A percentile compares a stretch with the other conserved stretches of the same genome.
Conservation (phyloP, 495 filamentous ascomycete genomes). For the Xylaria flabelliformis region DNA sequence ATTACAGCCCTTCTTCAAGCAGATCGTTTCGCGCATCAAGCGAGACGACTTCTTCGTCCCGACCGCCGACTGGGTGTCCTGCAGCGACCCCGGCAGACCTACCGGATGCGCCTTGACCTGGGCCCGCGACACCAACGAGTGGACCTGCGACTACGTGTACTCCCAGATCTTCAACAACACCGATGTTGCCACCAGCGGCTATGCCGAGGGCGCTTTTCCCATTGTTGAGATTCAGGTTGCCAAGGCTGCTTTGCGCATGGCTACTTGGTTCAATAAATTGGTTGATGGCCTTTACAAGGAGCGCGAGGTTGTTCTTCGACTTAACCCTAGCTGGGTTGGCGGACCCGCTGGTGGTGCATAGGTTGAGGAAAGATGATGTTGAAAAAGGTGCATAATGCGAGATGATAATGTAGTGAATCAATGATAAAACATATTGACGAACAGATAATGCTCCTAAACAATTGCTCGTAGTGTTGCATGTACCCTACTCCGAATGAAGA, state of each 20-base stretch:
- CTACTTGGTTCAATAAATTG: slow-evolving; percentile 43
- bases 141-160: slow-evolving; percentile 44
- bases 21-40: slow-evolving; percentile 31
- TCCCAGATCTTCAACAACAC: slow-evolving; percentile 34
- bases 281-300: slow-evolving; percentile 28
- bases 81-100: slow-evolving; percentile 37
- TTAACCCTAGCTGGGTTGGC: slow-evolving; percentile 26
- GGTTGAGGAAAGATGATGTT: not conserved
- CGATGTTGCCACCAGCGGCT: slow-evolving; percentile 38
- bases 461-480: not conserved
- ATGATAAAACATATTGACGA: not conserved
- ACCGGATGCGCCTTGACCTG: slow-evolving; percentile 36
- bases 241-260: slow-evolving; percentile 45
- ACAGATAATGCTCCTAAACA: not conserved
- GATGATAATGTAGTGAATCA: slow-evolving; percentile 4
- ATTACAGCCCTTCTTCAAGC: slow-evolving; percentile 36
- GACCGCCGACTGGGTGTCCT: slow-evolving; percentile 31
- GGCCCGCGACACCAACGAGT: slow-evolving; percentile 39
- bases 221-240: slow-evolving; percentile 44
- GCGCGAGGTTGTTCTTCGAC: slow-evolving; percentile 22
- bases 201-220: slow-evolving; percentile 38
- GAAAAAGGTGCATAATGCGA: not conserved
- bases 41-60: slow-evolving; percentile 38
- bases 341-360: slow-evolving; percentile 14
- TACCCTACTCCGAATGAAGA: not conserved